phyloP scores from a whole-genome alignment of 192 early-diverging fungal genomes.

The Coemansia asiatica region DNA sequence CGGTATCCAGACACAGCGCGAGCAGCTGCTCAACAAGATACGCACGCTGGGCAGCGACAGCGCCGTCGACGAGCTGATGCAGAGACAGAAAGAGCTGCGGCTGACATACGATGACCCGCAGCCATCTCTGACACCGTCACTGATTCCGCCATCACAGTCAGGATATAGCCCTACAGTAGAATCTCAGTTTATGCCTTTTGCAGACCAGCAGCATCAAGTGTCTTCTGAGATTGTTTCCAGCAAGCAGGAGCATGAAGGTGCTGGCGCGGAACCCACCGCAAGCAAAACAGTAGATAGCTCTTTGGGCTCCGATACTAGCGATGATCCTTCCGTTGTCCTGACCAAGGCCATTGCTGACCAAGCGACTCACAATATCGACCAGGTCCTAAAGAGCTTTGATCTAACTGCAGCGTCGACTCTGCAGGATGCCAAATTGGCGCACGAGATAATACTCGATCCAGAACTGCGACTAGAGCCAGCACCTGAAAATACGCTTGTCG shows the following conservation, averaged over 20 bases:
- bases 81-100: slow-evolving; percentile 24
- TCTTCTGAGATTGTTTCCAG: not conserved
- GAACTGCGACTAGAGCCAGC: slow-evolving; percentile 27
- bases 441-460: slow-evolving; percentile 42
- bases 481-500: slow-evolving; percentile 12
- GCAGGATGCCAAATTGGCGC: slow-evolving; percentile 38
- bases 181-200: not conserved
- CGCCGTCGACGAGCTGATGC: slow-evolving; percentile 24
- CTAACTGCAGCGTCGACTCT: slow-evolving; percentile 32
- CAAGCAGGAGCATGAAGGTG: not conserved
- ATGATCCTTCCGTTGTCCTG: slow-evolving; percentile 15
- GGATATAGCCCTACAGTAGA: not conserved
- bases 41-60: slow-evolving; percentile 24
- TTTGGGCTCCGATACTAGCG: no score
- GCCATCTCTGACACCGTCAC: slow-evolving; percentile 32
- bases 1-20: slow-evolving; percentile 32
- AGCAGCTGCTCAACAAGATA: slow-evolving; percentile 25
- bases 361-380: slow-evolving; percentile 25
- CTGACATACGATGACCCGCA: slow-evolving; percentile 26
- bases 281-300: no score
- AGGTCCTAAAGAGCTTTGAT: slow-evolving; percentile 30
- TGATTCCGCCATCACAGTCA: slow-evolving; percentile 11
- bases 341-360: slow-evolving; percentile 35
- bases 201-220: not conserved
- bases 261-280: not conserved